Percentiles rank a stretch among this genome's conserved stretches.
Evolutionary conservation across 2,329 filamentous ascomycete species (phyloP).

Genomic region (Aureobasidium melanogenum): DNA sequence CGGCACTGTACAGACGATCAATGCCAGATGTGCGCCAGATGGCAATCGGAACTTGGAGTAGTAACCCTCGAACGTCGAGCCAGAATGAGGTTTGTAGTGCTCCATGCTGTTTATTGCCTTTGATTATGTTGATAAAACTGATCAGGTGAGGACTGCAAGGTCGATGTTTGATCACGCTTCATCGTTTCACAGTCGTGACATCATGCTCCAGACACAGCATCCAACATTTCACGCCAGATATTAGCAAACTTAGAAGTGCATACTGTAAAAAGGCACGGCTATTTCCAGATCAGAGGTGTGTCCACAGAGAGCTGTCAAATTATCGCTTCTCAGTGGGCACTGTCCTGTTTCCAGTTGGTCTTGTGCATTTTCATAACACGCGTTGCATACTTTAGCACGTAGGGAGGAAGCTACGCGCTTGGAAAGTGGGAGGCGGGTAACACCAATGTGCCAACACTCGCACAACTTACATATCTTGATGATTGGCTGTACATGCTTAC

Average conservation of each 20-base stretch:
- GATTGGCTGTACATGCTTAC: neutral
- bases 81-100: slow-evolving; percentile 31
- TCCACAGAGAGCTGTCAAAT: too few relatives aligned
- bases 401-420: neutral
- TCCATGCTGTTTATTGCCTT: slow-evolving; percentile 4
- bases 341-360: too few relatives aligned
- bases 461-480: neutral
- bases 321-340: too few relatives aligned
- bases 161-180: neutral
- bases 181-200: slow-evolving; percentile 5
- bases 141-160: neutral
- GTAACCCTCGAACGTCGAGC: slow-evolving; percentile 40
- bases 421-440: neutral
- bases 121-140: neutral
- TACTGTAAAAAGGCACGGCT: too few relatives aligned
- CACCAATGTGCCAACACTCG: neutral
- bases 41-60: slow-evolving; percentile 43
- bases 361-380: too few relatives aligned
- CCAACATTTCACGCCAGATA: too few relatives aligned
- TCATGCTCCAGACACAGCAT: neutral
- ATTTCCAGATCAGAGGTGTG: too few relatives aligned
- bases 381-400: too few relatives aligned
- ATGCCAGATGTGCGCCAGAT: slow-evolving; percentile 36
- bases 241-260: too few relatives aligned
- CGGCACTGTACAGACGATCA: slow-evolving; percentile 40